phyloP scores from a whole-genome alignment of 805 yeast species.

The Ogataea ganodermae region DNA sequence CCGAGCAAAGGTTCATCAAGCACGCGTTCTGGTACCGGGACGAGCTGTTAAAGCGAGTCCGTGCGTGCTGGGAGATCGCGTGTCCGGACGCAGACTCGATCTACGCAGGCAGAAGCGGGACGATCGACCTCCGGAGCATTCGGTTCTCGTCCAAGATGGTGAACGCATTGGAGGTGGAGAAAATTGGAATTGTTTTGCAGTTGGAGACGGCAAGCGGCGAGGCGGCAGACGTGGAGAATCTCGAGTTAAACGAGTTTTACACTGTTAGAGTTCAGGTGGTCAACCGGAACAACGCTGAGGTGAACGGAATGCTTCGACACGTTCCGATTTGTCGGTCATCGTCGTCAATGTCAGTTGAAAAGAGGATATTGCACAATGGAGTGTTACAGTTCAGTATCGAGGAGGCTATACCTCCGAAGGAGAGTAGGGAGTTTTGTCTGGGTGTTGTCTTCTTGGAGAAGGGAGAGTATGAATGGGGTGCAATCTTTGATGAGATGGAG shows the following conservation, averaged over 20 bases:
- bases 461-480: slow-evolving; percentile 85
- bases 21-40: slow-evolving; percentile 83
- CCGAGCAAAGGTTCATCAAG: slow-evolving; percentile 57
- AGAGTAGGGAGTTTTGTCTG: slow-evolving; percentile 43
- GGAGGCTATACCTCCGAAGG: slow-evolving; percentile 44
- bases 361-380: slow-evolving; percentile 72
- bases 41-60: slow-evolving; percentile 55
- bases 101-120: slow-evolving; percentile 47
- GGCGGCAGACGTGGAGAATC: slow-evolving; percentile 28
- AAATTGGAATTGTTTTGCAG: slow-evolving; percentile 44
- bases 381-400: slow-evolving; percentile 58
- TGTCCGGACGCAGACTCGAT: slow-evolving; percentile 29
- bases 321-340: slow-evolving; percentile 45
- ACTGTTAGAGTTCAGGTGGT: slow-evolving; percentile 49
- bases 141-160: slow-evolving; percentile 65
- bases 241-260: slow-evolving; percentile 51
- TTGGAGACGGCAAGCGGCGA: slow-evolving; percentile 23
- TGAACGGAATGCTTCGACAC: slow-evolving; percentile 63
- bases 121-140: slow-evolving; percentile 65
- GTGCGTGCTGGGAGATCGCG: slow-evolving; percentile 64
- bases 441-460: slow-evolving; percentile 68
- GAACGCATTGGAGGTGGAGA: slow-evolving; percentile 51
- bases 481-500: slow-evolving; percentile 50
- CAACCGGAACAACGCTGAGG: slow-evolving; percentile 45
- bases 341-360: slow-evolving; percentile 42